Percentiles rank a stretch among this genome's conserved stretches.
These are phyloP conservation scores for Lactarius indigo DNA, from an alignment of 768 basidiomycete species.

Conservation along the genomic window DNA sequence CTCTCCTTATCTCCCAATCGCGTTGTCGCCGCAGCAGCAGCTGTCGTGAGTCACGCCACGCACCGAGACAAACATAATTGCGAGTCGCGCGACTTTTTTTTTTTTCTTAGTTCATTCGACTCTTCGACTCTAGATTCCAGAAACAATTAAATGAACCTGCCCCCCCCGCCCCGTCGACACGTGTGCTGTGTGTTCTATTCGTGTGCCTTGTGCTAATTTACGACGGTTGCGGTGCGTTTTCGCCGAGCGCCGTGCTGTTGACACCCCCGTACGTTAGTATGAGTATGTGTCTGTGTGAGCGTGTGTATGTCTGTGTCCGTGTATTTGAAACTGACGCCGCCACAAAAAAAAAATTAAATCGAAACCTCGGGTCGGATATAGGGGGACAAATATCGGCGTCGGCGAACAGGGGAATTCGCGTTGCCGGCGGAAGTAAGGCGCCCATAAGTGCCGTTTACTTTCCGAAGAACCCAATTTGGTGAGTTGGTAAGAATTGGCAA, in stretches of 20 bases:
- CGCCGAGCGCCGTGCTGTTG: background rate
- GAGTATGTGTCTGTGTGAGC: background rate
- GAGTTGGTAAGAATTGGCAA: background rate
- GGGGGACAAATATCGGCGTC: background rate
- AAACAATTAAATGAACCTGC: background rate
- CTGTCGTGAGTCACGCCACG: background rate
- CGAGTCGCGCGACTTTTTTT: background rate
- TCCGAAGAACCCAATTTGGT: too few species aligned
- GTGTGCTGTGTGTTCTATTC: too few species aligned
- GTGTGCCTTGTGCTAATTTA: background rate
- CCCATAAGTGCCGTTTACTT: background rate
- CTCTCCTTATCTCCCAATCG: constrained; percentile 13
- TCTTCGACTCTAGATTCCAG: background rate
- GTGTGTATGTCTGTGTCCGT: background rate
- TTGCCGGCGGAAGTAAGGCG: constrained; percentile 1
- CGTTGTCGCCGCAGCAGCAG: constrained; percentile 3
- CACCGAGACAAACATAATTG: background rate
- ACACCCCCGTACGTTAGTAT: background rate
- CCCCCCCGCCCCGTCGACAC: background rate
- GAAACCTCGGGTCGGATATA: background rate
- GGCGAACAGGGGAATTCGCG: background rate
- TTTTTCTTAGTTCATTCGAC: background rate
- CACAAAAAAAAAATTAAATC: background rate
- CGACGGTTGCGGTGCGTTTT: background rate
- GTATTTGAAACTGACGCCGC: background rate